Percentiles rank a stretch among this genome's conserved stretches.
Conservation (phyloP, 352 stramenopile species). For the Phytopythium ostracodes region DNA sequence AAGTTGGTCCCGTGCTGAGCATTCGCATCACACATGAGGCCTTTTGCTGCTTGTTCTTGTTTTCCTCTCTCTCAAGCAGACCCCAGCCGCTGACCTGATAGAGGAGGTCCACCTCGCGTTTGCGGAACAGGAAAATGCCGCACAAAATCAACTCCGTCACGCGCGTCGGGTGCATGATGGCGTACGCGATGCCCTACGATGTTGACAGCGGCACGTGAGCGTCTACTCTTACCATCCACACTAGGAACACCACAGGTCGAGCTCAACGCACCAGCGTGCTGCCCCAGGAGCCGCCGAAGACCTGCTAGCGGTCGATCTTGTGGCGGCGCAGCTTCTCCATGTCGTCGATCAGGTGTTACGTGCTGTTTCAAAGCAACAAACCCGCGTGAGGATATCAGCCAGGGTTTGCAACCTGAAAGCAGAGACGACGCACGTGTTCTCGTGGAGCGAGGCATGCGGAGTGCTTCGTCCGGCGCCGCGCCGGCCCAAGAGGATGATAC, state of each 20-base stretch:
- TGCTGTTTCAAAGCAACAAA: slow-evolving; percentile 18
- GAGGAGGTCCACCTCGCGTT: slow-evolving; percentile 92
- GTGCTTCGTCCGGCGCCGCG: slow-evolving; percentile 86
- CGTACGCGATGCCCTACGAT: slow-evolving; percentile 79
- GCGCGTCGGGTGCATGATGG: slow-evolving; percentile 75
- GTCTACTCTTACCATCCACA: no score
- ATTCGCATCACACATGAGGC: not conserved
- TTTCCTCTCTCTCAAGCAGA: not conserved
- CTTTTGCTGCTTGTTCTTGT: not conserved
- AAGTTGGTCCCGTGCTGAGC: slow-evolving; percentile 71
- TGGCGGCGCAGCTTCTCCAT: slow-evolving; percentile 89
- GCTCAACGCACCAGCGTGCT: slow-evolving; percentile 70
- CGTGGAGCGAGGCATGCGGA: slow-evolving; percentile 79
- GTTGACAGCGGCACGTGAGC: not conserved
- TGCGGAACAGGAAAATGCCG: slow-evolving; percentile 91
- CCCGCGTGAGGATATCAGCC: not conserved
- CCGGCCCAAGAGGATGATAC: slow-evolving; percentile 93
- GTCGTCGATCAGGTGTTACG: slow-evolving; percentile 91
- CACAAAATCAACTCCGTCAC: slow-evolving; percentile 90
- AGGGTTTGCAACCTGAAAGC: not conserved
- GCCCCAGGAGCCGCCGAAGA: slow-evolving; percentile 95
- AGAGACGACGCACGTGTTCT: slow-evolving; percentile 71
- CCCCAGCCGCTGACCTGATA: slow-evolving; percentile 57
- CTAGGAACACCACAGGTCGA: not conserved
- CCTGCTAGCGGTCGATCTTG: slow-evolving; percentile 88